Conservation (phyloP, 345 rosid genomes). For the Lenwebbia sp. region DNA sequence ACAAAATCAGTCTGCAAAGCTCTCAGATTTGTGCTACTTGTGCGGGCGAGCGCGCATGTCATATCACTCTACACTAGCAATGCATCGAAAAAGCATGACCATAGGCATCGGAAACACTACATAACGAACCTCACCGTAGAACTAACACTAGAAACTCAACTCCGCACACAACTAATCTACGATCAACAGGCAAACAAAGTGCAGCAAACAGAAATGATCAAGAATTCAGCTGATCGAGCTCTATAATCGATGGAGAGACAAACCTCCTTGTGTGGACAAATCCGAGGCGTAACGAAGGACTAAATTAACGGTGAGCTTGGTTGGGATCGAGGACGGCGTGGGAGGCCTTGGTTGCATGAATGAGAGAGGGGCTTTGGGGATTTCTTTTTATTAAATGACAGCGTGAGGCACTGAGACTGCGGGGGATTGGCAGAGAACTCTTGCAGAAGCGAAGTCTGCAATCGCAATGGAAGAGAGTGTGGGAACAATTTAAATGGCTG, state of each 20-base stretch:
- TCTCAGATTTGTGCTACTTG: too few relatives aligned
- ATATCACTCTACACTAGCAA: too few relatives aligned
- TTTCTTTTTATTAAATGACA: not conserved
- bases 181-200: not conserved
- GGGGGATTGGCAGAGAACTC: not conserved
- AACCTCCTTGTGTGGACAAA: slow-evolving; percentile 49
- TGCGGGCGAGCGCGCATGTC: too few relatives aligned
- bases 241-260: too few relatives aligned
- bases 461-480: too few relatives aligned
- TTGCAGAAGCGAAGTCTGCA: not conserved
- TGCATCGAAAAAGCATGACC: too few relatives aligned
- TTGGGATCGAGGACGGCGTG: slow-evolving; percentile 48
- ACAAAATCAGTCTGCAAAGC: too few relatives aligned
- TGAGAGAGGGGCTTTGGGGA: slow-evolving; percentile 59
- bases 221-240: too few relatives aligned
- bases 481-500: too few relatives aligned
- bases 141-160: not conserved
- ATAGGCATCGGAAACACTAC: too few relatives aligned
- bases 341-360: slow-evolving; percentile 64
- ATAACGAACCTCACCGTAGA: not conserved
- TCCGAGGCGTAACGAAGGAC: slow-evolving; percentile 64
- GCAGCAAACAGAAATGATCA: too few relatives aligned
- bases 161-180: not conserved
- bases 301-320: slow-evolving; percentile 79
- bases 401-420: not conserved